Conservation (phyloP, 2,329 filamentous ascomycete species). For the Aspergillus sp. region DNA sequence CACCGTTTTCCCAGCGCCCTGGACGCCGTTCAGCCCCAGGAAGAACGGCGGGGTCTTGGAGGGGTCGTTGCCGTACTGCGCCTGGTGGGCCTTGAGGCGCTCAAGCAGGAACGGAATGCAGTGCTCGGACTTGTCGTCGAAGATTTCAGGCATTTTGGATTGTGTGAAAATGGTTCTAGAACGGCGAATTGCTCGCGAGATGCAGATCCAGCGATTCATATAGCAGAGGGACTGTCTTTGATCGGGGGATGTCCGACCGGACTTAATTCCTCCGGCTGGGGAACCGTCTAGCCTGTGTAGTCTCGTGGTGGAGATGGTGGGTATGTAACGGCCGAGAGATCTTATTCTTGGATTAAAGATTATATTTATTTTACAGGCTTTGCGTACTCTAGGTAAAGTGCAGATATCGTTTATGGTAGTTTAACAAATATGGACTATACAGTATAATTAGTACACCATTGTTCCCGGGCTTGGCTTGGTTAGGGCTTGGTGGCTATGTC, state of each 20-base stretch:
- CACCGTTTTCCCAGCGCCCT: constrained; percentile 91
- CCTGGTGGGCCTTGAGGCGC: constrained; percentile 55
- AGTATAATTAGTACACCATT: background rate
- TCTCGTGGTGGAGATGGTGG: too few species aligned
- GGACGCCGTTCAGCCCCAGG: constrained; percentile 85
- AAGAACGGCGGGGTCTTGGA: constrained; percentile 65
- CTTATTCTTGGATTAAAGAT: too few species aligned
- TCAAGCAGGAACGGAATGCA: constrained; percentile 75
- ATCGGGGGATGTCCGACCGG: constrained; percentile 11
- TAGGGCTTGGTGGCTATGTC: background rate
- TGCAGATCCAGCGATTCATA: background rate
- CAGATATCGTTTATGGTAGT: background rate
- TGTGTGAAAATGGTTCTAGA: background rate
- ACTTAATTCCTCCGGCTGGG: constrained; percentile 3
- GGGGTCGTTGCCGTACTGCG: constrained; percentile 38
- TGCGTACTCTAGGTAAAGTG: background rate
- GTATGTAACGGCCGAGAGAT: too few species aligned
- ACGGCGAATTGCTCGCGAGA: background rate
- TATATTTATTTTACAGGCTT: background rate
- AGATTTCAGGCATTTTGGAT: constrained; percentile 51
- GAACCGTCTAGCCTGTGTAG: background rate
- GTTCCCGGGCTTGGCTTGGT: background rate
- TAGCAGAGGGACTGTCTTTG: background rate
- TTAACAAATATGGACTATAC: background rate
- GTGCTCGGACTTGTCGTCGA: constrained; percentile 76